A percentile compares a stretch with the other conserved stretches of the same genome.
Evolutionary conservation across 306 rosid species (phyloP).

Genomic region (Dryas drummondii): DNA sequence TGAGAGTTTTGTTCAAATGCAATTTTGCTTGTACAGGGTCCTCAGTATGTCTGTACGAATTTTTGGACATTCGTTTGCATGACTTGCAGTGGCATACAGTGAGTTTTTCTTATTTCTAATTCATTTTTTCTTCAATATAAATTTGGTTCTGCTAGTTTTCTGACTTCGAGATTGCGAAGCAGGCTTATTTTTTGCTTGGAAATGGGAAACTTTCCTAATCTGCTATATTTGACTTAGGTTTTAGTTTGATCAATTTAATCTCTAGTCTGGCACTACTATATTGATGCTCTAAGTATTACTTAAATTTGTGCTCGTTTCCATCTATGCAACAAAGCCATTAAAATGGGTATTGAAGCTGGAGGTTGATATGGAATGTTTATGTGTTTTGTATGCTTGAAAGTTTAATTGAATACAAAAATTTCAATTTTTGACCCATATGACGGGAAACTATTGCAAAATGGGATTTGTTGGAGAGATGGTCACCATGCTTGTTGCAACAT

Average conservation of each 20-base stretch:
- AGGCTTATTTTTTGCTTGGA: neutral
- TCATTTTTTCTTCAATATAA: neutral
- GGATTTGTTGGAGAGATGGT: neutral
- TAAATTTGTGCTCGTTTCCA: neutral
- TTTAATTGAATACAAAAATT: neutral
- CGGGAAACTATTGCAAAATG: neutral
- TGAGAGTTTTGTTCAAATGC: neutral
- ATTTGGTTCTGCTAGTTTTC: neutral
- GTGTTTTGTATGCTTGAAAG: neutral
- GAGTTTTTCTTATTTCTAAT: conserved; percentile 30
- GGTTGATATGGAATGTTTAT: neutral
- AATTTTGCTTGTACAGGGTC: conserved; percentile 52
- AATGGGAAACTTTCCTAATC: neutral
- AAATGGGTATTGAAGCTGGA: neutral
- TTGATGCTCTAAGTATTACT: neutral
- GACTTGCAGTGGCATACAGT: conserved; percentile 91
- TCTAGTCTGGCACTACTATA: neutral
- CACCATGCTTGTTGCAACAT: neutral
- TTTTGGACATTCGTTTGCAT: conserved; percentile 73
- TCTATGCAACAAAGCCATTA: neutral
- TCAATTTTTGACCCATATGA: neutral
- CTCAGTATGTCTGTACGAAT: conserved; percentile 77
- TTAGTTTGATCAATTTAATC: neutral
- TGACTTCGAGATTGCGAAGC: neutral
- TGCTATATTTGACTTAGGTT: neutral